Conservation (phyloP, 1,284 basidiomycete genomes). For the Fomes fomentarius region DNA sequence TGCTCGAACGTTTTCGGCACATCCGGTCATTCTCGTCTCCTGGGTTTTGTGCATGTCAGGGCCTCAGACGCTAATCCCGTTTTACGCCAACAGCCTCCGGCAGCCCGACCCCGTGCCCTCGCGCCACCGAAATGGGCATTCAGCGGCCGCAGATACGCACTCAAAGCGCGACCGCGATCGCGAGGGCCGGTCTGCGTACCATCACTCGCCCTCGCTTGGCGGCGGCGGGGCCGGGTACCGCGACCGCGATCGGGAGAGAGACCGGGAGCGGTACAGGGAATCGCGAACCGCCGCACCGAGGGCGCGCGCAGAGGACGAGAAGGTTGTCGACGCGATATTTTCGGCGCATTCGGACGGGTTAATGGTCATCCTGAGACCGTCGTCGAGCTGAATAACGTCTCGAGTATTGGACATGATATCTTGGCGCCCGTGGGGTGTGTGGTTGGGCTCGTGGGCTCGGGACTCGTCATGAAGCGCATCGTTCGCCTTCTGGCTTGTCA, state of each 20-base stretch:
- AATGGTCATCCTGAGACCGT: slow-evolving; percentile 67
- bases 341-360: slow-evolving; percentile 81
- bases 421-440: too few relatives aligned
- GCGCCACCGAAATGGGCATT: slow-evolving; percentile 24
- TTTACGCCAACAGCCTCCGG: slow-evolving; percentile 25
- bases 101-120: slow-evolving; percentile 26
- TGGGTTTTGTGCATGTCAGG: too few relatives aligned
- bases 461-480: too few relatives aligned
- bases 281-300: slow-evolving; percentile 8
- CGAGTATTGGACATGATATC: too few relatives aligned
- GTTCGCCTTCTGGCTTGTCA: neutral
- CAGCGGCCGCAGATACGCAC: slow-evolving; percentile 6
- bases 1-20: too few relatives aligned
- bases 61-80: neutral
- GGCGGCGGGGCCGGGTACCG: slow-evolving; percentile 1
- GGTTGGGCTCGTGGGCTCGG: too few relatives aligned
- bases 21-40: too few relatives aligned
- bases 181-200: slow-evolving; percentile 6
- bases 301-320: slow-evolving; percentile 34
- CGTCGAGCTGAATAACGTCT: slow-evolving; percentile 7
- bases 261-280: slow-evolving; percentile 8
- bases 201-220: slow-evolving; percentile 3
- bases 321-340: slow-evolving; percentile 75
- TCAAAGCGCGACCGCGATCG: slow-evolving; percentile 2
- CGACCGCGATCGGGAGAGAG: slow-evolving; percentile 14